Percentiles rank a stretch among this genome's conserved stretches.
Conservation (phyloP, 495 filamentous ascomycete species). For the Letharia lupina region DNA sequence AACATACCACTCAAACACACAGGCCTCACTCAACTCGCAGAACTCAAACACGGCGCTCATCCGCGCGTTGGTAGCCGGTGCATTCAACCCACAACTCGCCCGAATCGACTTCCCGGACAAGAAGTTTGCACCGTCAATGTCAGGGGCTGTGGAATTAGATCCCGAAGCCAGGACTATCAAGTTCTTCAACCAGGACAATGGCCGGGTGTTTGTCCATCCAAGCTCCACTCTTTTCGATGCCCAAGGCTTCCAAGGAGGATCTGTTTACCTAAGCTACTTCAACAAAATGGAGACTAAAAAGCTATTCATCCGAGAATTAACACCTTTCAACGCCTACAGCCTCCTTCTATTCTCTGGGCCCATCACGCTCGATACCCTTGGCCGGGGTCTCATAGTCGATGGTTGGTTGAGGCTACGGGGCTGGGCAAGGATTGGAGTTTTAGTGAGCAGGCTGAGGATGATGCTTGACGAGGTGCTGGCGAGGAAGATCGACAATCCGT, state of each 20-base stretch:
- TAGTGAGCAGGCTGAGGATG: slow-evolving; percentile 71
- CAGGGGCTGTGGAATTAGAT: slow-evolving; percentile 84
- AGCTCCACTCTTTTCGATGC: slow-evolving; percentile 75
- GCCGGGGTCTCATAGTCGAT: slow-evolving; percentile 82
- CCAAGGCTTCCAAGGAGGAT: slow-evolving; percentile 59
- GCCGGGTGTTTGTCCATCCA: slow-evolving; percentile 87
- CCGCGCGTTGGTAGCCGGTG: slow-evolving; percentile 78
- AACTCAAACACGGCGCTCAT: slow-evolving; percentile 54
- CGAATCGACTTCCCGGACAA: slow-evolving; percentile 89
- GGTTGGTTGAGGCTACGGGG: slow-evolving; percentile 85
- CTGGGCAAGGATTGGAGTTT: slow-evolving; percentile 89
- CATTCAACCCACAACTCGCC: slow-evolving; percentile 85
- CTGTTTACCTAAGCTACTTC: slow-evolving; percentile 75
- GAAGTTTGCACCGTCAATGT: slow-evolving; percentile 77
- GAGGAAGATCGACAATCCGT: slow-evolving; percentile 68
- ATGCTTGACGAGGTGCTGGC: slow-evolving; percentile 82
- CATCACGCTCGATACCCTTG: slow-evolving; percentile 77
- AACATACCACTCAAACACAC: slow-evolving; percentile 31
- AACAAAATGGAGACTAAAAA: slow-evolving; percentile 85
- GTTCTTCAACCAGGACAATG: slow-evolving; percentile 80
- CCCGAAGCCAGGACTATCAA: slow-evolving; percentile 87
- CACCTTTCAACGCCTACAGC: slow-evolving; percentile 88
- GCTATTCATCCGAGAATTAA: slow-evolving; percentile 78
- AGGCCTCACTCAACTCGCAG: slow-evolving; percentile 36
- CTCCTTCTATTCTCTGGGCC: slow-evolving; percentile 83